Percentiles rank a stretch among this genome's conserved stretches.
Conservation (phyloP, 352 stramenopile genomes). For the Globisporangium carolinianum region DNA sequence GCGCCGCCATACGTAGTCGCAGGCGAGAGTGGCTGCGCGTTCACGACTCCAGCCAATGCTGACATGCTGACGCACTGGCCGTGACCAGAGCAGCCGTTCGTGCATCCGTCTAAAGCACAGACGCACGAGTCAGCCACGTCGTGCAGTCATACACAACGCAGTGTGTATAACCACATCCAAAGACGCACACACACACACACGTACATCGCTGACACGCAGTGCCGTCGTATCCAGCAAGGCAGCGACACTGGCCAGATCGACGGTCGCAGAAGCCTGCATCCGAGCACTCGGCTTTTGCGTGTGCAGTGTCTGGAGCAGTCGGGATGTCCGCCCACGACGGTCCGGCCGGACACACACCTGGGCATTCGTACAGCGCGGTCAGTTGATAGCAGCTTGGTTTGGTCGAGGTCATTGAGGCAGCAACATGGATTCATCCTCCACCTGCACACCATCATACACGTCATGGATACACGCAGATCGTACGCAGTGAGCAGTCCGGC, state of each 20-base stretch:
- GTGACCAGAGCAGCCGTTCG: slow-evolving; percentile 64
- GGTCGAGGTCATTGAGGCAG: no score
- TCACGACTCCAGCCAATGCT: slow-evolving; percentile 35
- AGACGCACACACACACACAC: neutral
- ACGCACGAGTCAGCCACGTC: neutral
- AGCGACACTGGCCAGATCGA: slow-evolving; percentile 48
- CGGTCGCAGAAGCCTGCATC: slow-evolving; percentile 57
- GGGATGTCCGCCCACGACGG: slow-evolving; percentile 59
- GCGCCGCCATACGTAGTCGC: slow-evolving; percentile 49
- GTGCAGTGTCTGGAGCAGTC: slow-evolving; percentile 26
- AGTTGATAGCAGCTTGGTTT: no score
- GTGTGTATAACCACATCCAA: neutral
- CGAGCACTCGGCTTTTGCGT: slow-evolving; percentile 52
- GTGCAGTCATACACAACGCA: neutral
- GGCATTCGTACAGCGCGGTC: no score
- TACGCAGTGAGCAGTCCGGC: slow-evolving; percentile 80
- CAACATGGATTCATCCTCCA: no score
- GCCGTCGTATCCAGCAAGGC: slow-evolving; percentile 61
- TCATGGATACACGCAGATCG: neutral
- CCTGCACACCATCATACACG: no score
- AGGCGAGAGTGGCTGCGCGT: slow-evolving; percentile 48
- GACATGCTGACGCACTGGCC: slow-evolving; percentile 68
- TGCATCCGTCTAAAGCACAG: slow-evolving; percentile 22
- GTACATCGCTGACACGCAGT: slow-evolving; percentile 62
- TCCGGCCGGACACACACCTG: slow-evolving; percentile 61